Evolutionary conservation across 176 grass and related monocot genomes (phyloP).

Genomic region (Tuctoria greenei): DNA sequence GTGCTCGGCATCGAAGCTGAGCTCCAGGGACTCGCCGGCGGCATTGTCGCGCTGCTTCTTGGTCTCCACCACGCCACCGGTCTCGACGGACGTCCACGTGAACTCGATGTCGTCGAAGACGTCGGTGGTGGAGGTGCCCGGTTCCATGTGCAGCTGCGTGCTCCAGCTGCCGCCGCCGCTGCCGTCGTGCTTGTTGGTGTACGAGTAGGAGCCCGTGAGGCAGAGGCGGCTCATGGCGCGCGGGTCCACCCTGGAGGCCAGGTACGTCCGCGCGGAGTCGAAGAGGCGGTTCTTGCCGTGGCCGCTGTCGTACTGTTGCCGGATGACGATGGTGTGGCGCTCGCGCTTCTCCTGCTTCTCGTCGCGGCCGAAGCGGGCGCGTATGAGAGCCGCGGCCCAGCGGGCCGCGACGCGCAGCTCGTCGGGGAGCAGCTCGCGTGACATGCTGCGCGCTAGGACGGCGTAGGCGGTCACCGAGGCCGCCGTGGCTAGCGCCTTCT

Average conservation of each 20-base stretch:
- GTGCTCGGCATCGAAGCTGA: slow-evolving; percentile 40
- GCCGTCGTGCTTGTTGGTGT: slow-evolving; percentile 6
- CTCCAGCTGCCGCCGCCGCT: background rate
- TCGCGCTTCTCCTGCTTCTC: background rate
- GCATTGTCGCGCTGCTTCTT: too few species aligned
- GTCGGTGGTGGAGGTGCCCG: slow-evolving; percentile 30
- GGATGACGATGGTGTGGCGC: slow-evolving; percentile 34
- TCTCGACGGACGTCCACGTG: slow-evolving; percentile 24
- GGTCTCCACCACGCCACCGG: background rate
- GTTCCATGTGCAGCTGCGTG: slow-evolving; percentile 29
- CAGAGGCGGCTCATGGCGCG: slow-evolving; percentile 34
- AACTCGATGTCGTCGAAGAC: slow-evolving; percentile 44
- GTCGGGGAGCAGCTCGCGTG: slow-evolving; percentile 42
- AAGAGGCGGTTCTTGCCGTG: slow-evolving; percentile 38
- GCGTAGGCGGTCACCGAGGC: slow-evolving; percentile 33
- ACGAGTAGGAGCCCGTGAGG: slow-evolving; percentile 35
- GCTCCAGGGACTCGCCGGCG: background rate
- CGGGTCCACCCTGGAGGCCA: slow-evolving; percentile 44
- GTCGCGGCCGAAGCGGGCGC: slow-evolving; percentile 22
- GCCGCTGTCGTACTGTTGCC: background rate
- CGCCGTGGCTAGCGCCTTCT: slow-evolving; percentile 38
- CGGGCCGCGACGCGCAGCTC: slow-evolving; percentile 40
- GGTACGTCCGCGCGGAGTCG: slow-evolving; percentile 34
- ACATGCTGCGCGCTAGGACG: slow-evolving; percentile 37
- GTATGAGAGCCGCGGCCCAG: slow-evolving; percentile 13